Evolutionary conservation across 1,284 basidiomycete species (phyloP), one percentile per base, ranked within the genome.

Genomic region (Rhodotorula sp.): DNA sequence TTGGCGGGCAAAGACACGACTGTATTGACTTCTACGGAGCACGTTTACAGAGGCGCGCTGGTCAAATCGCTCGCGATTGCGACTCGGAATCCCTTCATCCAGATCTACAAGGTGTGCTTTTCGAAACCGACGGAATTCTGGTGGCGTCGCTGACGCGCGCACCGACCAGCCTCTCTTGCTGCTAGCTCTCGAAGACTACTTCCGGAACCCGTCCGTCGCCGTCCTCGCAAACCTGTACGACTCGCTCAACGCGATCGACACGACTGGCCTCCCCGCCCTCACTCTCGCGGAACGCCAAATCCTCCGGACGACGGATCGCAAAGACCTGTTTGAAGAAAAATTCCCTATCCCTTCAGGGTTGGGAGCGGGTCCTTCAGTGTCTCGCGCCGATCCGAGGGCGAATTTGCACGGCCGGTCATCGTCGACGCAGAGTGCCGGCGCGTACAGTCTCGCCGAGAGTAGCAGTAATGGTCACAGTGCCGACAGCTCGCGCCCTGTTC

Each of bases 21-120:
- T 15, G 26, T 23, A 48, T 48, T 51, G 46, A 12, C 43, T 47
- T 26, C 43, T 65, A 26, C 39, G 5, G 12, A 14, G 31, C 8
- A 15, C 18, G 29, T 31, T 5, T 58, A 23, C 77, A 94, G 96
- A 84, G 95, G 96, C 67, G 96, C 95, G 0, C 88, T 91, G 75
- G 94, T 98, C 74, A 92, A 97, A 82, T 96, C 96, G 5, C 87
- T 99, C 84, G 96, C 96, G 23, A 92, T 99, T 75, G 97, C 93
- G 79, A 96, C 94, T 0, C 88, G 90, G 39, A 90, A 96, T 82
- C 94, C 97, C 0, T 98, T 92, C 82, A 93, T 99, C 71, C 93
- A 97, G 78, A 92, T 98, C 79, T 99, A 97, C 88, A 97, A 98
- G 86, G 93, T 90, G 71, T 75, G 84, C 7, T 12, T 39, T 16